Percentiles rank a stretch among this genome's conserved stretches.
phyloP scores from a whole-genome alignment of 441 rosid species.

The Pelargonium hybrid region DNA sequence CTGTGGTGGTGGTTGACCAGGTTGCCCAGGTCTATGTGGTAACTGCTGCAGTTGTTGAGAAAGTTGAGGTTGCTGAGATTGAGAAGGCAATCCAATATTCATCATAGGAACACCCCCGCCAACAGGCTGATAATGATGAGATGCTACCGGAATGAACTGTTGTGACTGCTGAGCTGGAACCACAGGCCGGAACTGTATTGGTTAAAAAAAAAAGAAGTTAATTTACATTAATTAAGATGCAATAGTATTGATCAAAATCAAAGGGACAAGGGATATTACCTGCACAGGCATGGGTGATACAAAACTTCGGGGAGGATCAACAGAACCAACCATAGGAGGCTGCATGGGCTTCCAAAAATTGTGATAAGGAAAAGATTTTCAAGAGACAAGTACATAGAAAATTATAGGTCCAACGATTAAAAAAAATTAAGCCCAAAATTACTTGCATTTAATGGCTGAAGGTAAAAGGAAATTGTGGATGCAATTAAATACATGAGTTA shows the following conservation, averaged over 20 bases:
- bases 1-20: conserved; percentile 43
- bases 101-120: conserved; percentile 41
- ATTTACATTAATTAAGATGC: conserved; percentile 8
- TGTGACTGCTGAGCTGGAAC: conserved; percentile 51
- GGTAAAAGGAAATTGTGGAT: background rate
- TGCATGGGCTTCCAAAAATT: conserved; percentile 39
- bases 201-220: conserved; percentile 1
- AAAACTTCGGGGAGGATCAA: conserved; percentile 57
- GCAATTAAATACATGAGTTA: background rate
- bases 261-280: conserved; percentile 37
- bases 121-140: conserved; percentile 61
- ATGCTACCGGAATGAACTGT: conserved; percentile 45
- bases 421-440: background rate
- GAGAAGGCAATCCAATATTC: conserved; percentile 61
- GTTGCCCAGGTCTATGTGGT: conserved; percentile 52
- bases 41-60: conserved; percentile 51
- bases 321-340: conserved; percentile 46
- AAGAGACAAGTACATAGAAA: conserved; percentile 14
- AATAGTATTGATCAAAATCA: conserved; percentile 1
- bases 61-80: conserved; percentile 48
- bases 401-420: conserved; percentile 7
- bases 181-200: conserved; percentile 45
- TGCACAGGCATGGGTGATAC: conserved; percentile 55
- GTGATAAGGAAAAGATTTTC: conserved; percentile 12
- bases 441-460: background rate